Base-by-base conservation (phyloP, 202 grass and related monocot genomes). In the Panicum hallii region DNA sequence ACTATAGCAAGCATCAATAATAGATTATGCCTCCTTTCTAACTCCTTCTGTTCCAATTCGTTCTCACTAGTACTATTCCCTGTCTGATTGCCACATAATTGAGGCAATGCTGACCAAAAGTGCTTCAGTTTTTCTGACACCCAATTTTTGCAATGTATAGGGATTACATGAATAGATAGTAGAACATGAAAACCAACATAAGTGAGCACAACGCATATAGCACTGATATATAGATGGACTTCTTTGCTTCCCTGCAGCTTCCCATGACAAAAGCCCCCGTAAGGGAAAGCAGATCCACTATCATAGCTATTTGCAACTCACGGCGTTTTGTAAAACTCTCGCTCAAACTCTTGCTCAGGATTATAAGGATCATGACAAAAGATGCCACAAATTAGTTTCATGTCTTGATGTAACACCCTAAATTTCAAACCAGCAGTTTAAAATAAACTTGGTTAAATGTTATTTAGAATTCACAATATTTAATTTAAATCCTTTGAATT, bases 371-470 rank as follows among this genome's bases (percentile, higher is more conserved):
- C 20, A 88, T 86, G 22, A 90, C 75, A 83, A 92, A 5, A 20
- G 92, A 94, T 70, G 81, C 66, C 43, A 85, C 81, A 78, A 94
- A 92, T n/a, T n/a, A n/a, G n/a, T n/a, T n/a, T n/a, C n/a, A n/a
- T n/a, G n/a, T n/a, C n/a, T n/a, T n/a, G n/a, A n/a, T n/a, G n/a
- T n/a, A n/a, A n/a, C n/a, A n/a, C n/a, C n/a, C n/a, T n/a, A n/a
- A n/a, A n/a, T n/a, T n/a, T n/a, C n/a, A n/a, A n/a, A n/a, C n/a
- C n/a, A n/a, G n/a, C n/a, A n/a, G n/a, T n/a, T n/a, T n/a, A n/a
- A n/a, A n/a, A n/a, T n/a, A n/a, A n/a, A n/a, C n/a, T n/a, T n/a
- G n/a, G n/a, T n/a, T n/a, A n/a, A n/a, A n/a, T n/a, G n/a, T n/a
- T n/a, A n/a, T n/a, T n/a, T n/a, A n/a, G n/a, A n/a, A n/a, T n/a